Evolutionary conservation across 1,139 yeast genomes (phyloP).

Genomic region (Geotrichum carabidarum): DNA sequence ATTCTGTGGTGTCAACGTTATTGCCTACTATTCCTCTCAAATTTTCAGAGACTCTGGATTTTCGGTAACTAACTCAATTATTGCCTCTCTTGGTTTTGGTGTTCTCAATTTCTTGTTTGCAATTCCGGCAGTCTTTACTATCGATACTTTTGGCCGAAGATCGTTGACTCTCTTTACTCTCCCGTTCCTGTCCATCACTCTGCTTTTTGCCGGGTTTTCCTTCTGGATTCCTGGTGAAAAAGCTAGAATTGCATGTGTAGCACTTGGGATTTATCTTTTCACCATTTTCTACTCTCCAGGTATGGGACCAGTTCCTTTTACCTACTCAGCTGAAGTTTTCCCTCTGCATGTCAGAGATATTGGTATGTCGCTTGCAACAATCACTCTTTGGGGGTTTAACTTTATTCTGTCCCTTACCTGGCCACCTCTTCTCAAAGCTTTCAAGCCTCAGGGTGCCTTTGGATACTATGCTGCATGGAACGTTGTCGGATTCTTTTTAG

Average conservation of each 20-base stretch:
- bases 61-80: slow-evolving; percentile 53
- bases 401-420: slow-evolving; percentile 76
- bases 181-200: slow-evolving; percentile 66
- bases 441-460: slow-evolving; percentile 79
- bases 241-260: slow-evolving; percentile 61
- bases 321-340: slow-evolving; percentile 83
- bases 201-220: slow-evolving; percentile 70
- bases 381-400: slow-evolving; percentile 82
- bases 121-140: slow-evolving; percentile 75
- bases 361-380: slow-evolving; percentile 82
- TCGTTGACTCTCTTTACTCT: slow-evolving; percentile 63
- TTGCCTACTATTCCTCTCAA: slow-evolving; percentile 60
- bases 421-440: slow-evolving; percentile 64
- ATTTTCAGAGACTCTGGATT: slow-evolving; percentile 68
- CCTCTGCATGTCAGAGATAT: slow-evolving; percentile 79
- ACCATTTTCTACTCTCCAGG: slow-evolving; percentile 75
- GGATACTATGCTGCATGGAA: slow-evolving; percentile 91
- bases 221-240: slow-evolving; percentile 56
- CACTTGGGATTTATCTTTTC: slow-evolving; percentile 69
- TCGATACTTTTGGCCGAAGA: slow-evolving; percentile 76
- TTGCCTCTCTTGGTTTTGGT: slow-evolving; percentile 86
- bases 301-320: slow-evolving; percentile 88
- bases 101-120: slow-evolving; percentile 77
- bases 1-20: slow-evolving; percentile 86
- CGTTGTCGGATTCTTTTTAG: slow-evolving; percentile 50